A percentile compares a stretch with the other conserved stretches of the same genome.
Evolutionary conservation across 139 green algal species (phyloP).

Genomic region (Desmodesmus armatus): DNA sequence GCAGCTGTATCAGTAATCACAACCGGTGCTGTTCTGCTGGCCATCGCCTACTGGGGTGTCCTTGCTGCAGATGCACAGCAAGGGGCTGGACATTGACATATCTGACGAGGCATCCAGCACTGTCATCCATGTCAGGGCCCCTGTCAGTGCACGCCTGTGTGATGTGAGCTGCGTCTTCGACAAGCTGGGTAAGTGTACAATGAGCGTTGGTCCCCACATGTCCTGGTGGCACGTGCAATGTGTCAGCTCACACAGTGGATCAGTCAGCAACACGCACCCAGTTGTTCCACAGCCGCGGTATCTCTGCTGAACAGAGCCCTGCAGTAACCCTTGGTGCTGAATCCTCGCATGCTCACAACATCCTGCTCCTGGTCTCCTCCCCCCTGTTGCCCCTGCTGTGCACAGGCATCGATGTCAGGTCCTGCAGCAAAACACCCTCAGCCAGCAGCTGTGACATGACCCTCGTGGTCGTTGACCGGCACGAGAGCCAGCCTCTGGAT

Average conservation of each 20-base stretch:
- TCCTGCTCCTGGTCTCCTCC: background rate
- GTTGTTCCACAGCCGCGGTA: too few species aligned
- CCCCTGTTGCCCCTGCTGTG: background rate
- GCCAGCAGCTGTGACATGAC: conserved; percentile 40
- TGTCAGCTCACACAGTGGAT: too few species aligned
- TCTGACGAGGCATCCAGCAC: background rate
- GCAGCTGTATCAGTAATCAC: too few species aligned
- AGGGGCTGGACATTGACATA: conserved; percentile 5
- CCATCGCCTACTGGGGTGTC: too few species aligned
- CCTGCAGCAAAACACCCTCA: conserved; percentile 26
- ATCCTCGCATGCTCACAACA: too few species aligned
- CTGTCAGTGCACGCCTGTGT: conserved; percentile 1
- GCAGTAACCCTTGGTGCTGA: too few species aligned
- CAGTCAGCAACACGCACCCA: too few species aligned
- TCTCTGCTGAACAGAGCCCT: too few species aligned
- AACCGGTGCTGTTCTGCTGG: too few species aligned
- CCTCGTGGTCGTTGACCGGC: conserved; percentile 30
- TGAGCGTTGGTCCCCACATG: too few species aligned
- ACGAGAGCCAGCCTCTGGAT: conserved; percentile 27
- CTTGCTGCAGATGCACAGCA: too few species aligned
- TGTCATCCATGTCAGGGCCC: conserved; percentile 20
- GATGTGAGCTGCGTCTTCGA: conserved; percentile 19
- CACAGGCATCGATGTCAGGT: conserved; percentile 28
- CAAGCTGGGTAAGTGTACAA: conserved; percentile 23
- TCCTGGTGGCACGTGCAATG: too few species aligned